These are phyloP conservation scores for Coniochaeta sp. DNA, from an alignment of 2,329 filamentous ascomycete genomes.

Conservation along the genomic window DNA sequence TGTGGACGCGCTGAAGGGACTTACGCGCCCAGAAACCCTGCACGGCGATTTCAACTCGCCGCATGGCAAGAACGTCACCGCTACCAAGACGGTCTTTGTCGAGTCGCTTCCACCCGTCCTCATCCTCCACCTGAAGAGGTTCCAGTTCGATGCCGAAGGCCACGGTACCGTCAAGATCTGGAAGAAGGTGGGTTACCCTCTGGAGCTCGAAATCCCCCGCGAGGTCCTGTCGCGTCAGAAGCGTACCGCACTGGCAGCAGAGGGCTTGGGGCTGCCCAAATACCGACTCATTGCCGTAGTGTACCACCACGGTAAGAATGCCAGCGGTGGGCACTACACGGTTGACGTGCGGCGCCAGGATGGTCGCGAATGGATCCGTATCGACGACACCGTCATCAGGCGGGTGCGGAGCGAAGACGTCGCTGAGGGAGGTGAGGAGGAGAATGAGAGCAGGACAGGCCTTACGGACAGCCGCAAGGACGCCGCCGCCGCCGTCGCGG, in stretches of 20 bases:
- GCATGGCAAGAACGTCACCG: conserved; percentile 66
- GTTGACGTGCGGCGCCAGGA: conserved; percentile 95
- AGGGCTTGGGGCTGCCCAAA: conserved; percentile 64
- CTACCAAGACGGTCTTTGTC: conserved; percentile 92
- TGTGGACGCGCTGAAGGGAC: conserved; percentile 76
- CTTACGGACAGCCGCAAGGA: conserved; percentile 60
- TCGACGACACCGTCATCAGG: conserved; percentile 88
- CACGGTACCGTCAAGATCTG: conserved; percentile 90
- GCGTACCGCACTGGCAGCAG: conserved; percentile 56
- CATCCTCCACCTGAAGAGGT: conserved; percentile 92
- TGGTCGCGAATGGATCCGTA: conserved; percentile 88
- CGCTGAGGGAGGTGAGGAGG: conserved; percentile 75
- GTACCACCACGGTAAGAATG: conserved; percentile 96
- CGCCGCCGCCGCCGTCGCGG: conserved; percentile 29
- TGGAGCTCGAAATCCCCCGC: conserved; percentile 88
- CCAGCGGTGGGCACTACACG: conserved; percentile 93
- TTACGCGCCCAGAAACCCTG: conserved; percentile 78
- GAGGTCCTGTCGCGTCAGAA: conserved; percentile 78
- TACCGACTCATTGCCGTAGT: conserved; percentile 87
- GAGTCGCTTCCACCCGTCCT: conserved; percentile 86
- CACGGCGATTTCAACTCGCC: conserved; percentile 78
- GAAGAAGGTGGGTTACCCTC: conserved; percentile 94
- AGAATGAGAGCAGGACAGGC: conserved; percentile 57
- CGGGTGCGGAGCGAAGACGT: conserved; percentile 84
- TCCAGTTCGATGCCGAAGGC: conserved; percentile 84